Base-by-base conservation (phyloP, 495 filamentous ascomycete genomes). In the Podospora fimiseda region DNA sequence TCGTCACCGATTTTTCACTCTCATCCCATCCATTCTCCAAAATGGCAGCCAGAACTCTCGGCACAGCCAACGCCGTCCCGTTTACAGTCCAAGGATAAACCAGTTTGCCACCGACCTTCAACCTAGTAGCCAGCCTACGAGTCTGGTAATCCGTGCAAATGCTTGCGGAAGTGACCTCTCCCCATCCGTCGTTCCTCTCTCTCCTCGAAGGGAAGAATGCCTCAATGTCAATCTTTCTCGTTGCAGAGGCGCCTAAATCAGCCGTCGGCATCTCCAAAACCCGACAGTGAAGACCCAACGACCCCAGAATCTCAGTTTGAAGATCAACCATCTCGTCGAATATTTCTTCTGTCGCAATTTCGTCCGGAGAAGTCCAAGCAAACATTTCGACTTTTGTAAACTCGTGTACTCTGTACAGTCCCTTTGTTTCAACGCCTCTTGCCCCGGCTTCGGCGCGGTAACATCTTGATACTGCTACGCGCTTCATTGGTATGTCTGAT, bases 371-470 rank as follows among this genome's bases (percentile, higher is more conserved):
- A 4, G 82, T 82, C 92, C 92, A 98, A 0, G 83, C 88, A 65
- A 98, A 98, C 73, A 98, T 82, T 66, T 98, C 93, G 1, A 97
- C 92, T 63, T 98, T 98, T 37, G 90, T 95, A 71, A 98, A 98
- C 66, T 98, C 93, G 72, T 97, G 93, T n/a, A 98, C 93, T 11
- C 93, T 85, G 71, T 97, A 98, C 6, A 98, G 76, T 8, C 93
- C 93, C 70, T 96, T 96, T 7, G 88, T 94, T 38, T 95, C 89
- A 19, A 81, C 82, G 27, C 93, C 93, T 16, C 93, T 77, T 4
- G 88, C 85, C 16, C 93, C 93, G 1, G 93, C 94, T 69, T 98
- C 93, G 14, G 93, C 93, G 43, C 93, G 84, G 64, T 95, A 98
- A 70, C 89, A 93, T 3, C 93, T 79, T 40, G 88, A 94, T 1